Conservation (phyloP, 1,284 basidiomycete species). For the Pseudozyma thailandica region DNA sequence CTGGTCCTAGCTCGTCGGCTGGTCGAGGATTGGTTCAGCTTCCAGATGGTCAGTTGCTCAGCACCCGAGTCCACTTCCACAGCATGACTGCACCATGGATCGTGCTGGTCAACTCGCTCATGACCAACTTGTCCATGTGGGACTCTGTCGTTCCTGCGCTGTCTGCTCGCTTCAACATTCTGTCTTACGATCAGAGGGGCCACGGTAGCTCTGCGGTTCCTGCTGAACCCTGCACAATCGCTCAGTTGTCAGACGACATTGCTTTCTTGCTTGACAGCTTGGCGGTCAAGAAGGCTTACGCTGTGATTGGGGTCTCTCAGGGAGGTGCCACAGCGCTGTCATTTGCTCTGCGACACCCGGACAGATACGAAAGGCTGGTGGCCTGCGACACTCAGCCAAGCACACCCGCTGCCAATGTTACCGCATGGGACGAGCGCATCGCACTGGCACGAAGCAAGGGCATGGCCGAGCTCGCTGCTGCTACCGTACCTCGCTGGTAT, state of each 20-base stretch:
- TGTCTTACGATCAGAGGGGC: conserved; percentile 70
- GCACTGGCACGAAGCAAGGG: conserved; percentile 61
- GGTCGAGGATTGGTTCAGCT: conserved; percentile 52
- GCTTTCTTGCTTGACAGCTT: conserved; percentile 67
- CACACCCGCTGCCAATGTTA: conserved; percentile 68
- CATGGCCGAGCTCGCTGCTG: conserved; percentile 68
- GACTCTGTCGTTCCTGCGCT: conserved; percentile 66
- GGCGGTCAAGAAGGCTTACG: conserved; percentile 57
- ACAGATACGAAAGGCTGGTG: conserved; percentile 64
- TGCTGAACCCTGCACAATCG: conserved; percentile 65
- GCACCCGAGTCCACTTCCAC: conserved; percentile 58
- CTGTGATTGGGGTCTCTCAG: conserved; percentile 70
- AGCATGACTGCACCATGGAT: conserved; percentile 65
- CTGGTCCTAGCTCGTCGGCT: conserved; percentile 43
- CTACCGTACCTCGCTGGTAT: conserved; percentile 70
- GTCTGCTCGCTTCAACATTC: conserved; percentile 67
- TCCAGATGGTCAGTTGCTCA: conserved; percentile 48
- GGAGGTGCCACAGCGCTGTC: conserved; percentile 70
- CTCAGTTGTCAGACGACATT: conserved; percentile 69
- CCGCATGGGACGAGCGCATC: conserved; percentile 70
- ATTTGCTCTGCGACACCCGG: conserved; percentile 68
- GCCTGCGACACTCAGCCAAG: conserved; percentile 70
- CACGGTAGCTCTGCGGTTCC: conserved; percentile 68
- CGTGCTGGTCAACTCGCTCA: conserved; percentile 70
- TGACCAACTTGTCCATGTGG: conserved; percentile 70